Percentiles rank a stretch among this genome's conserved stretches.
Conservation (phyloP, 257 asterid genomes). For the Salvia splendens region DNA sequence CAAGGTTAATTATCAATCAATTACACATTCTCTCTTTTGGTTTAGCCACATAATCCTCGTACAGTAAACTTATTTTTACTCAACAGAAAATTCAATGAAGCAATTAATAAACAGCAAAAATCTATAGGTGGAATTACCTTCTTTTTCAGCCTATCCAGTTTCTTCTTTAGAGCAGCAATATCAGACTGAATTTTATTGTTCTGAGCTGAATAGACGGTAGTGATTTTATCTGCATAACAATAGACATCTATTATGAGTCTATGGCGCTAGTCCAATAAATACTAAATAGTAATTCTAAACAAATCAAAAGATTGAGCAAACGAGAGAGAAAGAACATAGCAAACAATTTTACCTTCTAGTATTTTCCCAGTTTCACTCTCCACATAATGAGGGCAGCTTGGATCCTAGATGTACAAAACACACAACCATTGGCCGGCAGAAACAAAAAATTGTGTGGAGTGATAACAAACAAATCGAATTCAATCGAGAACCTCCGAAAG, state of each 20-base stretch:
- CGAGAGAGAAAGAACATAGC: not conserved
- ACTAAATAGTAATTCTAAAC: constrained; percentile 17
- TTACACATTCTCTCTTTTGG: not conserved
- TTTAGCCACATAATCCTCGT: not conserved
- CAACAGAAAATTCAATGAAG: no score
- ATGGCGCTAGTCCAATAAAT: constrained; percentile 29
- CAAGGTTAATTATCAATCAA: constrained; percentile 11
- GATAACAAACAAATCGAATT: constrained; percentile 21
- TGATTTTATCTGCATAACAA: constrained; percentile 53
- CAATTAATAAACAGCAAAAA: constrained; percentile 24
- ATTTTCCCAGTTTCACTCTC: constrained; percentile 45
- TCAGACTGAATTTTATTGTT: constrained; percentile 57
- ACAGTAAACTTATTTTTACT: not conserved
- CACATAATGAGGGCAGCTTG: constrained; percentile 39
- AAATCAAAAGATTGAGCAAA: constrained; percentile 7
- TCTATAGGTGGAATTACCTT: constrained; percentile 50
- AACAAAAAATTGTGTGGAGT: constrained; percentile 23
- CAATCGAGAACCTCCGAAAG: constrained; percentile 76
- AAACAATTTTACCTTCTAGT: constrained; percentile 52
- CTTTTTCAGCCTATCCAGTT: constrained; percentile 65
- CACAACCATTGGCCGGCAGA: constrained; percentile 32
- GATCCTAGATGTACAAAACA: constrained; percentile 58
- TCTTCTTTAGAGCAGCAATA: constrained; percentile 61
- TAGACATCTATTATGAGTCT: constrained; percentile 23
- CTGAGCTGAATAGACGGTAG: constrained; percentile 49